A percentile compares a stretch with the other conserved stretches of the same genome.
Conservation (phyloP, 495 filamentous ascomycete genomes). For the Podospora pseudopauciseta region DNA sequence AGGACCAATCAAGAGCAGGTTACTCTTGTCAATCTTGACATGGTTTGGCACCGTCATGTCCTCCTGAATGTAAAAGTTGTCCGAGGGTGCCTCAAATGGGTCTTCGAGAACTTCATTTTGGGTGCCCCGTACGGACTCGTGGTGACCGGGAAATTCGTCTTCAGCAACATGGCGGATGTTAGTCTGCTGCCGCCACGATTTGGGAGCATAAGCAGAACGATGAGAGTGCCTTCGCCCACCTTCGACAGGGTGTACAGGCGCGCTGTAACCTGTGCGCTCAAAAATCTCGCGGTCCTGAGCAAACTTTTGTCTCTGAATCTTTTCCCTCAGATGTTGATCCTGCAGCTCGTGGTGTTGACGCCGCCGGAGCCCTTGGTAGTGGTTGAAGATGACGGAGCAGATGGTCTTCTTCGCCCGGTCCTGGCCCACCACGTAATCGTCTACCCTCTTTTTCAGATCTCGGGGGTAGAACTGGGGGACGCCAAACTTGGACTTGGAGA, state of each 20-base stretch:
- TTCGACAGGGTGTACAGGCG: slow-evolving; percentile 43
- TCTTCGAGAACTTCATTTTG: slow-evolving; percentile 26
- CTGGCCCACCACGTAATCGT: slow-evolving; percentile 95
- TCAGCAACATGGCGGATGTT: slow-evolving; percentile 30
- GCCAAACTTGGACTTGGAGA: slow-evolving; percentile 48
- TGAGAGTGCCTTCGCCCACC: slow-evolving; percentile 40
- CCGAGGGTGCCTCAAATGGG: slow-evolving; percentile 18
- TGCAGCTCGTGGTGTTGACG: slow-evolving; percentile 74
- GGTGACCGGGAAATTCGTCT: slow-evolving; percentile 82
- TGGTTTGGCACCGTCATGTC: slow-evolving; percentile 51
- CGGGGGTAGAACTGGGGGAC: slow-evolving; percentile 74
- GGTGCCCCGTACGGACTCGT: slow-evolving; percentile 52
- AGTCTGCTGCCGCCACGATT: slow-evolving; percentile 23
- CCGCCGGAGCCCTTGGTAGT: slow-evolving; percentile 86
- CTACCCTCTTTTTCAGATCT: slow-evolving; percentile 82
- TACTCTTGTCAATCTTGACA: slow-evolving; percentile 89
- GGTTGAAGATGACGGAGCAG: slow-evolving; percentile 92
- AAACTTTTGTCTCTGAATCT: slow-evolving; percentile 43
- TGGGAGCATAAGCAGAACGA: slow-evolving; percentile 23
- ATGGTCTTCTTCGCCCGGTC: slow-evolving; percentile 94
- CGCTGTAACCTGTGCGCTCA: slow-evolving; percentile 30
- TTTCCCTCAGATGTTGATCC: slow-evolving; percentile 59
- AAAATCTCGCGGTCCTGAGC: slow-evolving; percentile 40
- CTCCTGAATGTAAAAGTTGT: slow-evolving; percentile 40
- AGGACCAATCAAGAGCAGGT: slow-evolving; percentile 87